Conservation (phyloP, 2,329 filamentous ascomycete genomes). For the Fusarium nematophilum region DNA sequence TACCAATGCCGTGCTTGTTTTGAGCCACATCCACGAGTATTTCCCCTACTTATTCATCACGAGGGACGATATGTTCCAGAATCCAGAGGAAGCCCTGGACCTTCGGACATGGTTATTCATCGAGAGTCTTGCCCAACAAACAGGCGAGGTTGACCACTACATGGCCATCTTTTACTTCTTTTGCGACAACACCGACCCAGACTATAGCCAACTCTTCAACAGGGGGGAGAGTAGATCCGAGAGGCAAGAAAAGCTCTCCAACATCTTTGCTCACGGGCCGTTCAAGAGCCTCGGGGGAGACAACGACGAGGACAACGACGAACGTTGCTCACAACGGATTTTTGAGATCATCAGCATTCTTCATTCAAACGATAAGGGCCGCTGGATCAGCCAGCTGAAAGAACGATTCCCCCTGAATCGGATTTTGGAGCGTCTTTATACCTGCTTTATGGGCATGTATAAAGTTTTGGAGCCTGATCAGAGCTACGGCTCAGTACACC, state of each 20-base stretch:
- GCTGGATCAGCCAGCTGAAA: conserved; percentile 25
- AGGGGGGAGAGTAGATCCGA: no score
- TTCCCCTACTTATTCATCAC: conserved; percentile 47
- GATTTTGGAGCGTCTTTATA: conserved; percentile 31
- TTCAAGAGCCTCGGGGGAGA: conserved; percentile 42
- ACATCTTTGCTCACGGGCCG: conserved; percentile 37
- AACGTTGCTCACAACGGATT: conserved; percentile 42
- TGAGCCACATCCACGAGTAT: conserved; percentile 46
- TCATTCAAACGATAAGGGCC: conserved; percentile 15
- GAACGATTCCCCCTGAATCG: conserved; percentile 28
- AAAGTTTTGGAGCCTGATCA: conserved; percentile 2
- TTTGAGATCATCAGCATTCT: conserved; percentile 20
- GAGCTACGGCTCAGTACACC: neutral
- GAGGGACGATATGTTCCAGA: conserved; percentile 19
- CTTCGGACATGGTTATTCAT: conserved; percentile 53
- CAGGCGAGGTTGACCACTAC: conserved; percentile 18
- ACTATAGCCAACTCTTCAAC: neutral
- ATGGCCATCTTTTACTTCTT: conserved; percentile 46
- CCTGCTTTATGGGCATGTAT: conserved; percentile 36
- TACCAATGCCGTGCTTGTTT: conserved; percentile 39
- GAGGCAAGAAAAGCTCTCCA: neutral
- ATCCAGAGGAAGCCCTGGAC: conserved; percentile 46
- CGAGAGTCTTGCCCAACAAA: conserved; percentile 35
- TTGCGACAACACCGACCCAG: conserved; percentile 35
- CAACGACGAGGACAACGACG: conserved; percentile 18